A percentile compares a stretch with the other conserved stretches of the same genome.
These are phyloP conservation scores for Strobilomyces confusus DNA, from an alignment of 768 basidiomycete genomes.

Conservation along the genomic window DNA sequence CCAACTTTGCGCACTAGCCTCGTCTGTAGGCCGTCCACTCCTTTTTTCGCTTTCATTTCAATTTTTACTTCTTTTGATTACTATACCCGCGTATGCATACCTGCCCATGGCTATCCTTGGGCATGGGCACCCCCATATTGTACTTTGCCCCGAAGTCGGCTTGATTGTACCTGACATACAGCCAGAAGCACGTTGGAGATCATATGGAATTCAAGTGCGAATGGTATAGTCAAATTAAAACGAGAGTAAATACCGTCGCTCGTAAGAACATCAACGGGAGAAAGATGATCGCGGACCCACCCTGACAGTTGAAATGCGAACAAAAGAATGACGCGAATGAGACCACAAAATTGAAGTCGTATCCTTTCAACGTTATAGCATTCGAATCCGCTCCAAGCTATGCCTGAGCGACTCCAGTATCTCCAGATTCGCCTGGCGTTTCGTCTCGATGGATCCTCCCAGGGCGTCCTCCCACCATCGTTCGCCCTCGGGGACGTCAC, in stretches of 20 bases:
- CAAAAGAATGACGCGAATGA: background rate
- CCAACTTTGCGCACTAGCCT: background rate
- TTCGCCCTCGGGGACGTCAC: slow-evolving; percentile 49
- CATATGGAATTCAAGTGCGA: no score
- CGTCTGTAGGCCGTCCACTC: background rate
- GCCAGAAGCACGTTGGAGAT: no score
- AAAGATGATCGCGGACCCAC: no score
- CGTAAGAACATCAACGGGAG: no score
- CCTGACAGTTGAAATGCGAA: background rate
- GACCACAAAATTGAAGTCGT: no score
- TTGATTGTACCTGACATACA: no score
- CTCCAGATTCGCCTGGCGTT: slow-evolving; percentile 24
- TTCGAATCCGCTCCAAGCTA: slow-evolving; percentile 20
- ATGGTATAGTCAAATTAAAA: no score
- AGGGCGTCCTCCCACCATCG: slow-evolving; percentile 71
- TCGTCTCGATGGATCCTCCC: slow-evolving; percentile 42
- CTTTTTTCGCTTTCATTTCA: background rate
- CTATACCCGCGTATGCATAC: slow-evolving; percentile 4
- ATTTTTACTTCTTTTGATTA: background rate
- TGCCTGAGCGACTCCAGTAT: slow-evolving; percentile 19
- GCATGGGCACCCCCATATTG: background rate
- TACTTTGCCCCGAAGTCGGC: background rate
- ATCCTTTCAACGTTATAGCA: slow-evolving; percentile 4
- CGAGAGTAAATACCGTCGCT: no score
- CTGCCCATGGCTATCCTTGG: background rate